A percentile compares a stretch with the other conserved stretches of the same genome.
Evolutionary conservation across 2,329 filamentous ascomycete genomes (phyloP).

Genomic region (Triangularia verruculosa): DNA sequence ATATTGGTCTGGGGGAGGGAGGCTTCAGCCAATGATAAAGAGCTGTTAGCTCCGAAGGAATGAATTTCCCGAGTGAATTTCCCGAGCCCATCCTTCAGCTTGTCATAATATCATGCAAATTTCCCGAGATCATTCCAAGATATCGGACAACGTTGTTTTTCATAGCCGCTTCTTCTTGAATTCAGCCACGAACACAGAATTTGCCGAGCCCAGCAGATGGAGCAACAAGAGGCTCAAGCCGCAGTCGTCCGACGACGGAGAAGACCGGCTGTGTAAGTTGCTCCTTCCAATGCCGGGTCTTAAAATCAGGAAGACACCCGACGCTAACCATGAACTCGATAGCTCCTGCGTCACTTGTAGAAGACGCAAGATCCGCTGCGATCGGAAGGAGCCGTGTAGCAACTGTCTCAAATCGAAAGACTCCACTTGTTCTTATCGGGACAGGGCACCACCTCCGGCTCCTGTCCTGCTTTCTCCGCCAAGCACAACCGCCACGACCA

Average conservation of each 20-base stretch:
- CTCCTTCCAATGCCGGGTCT: background rate
- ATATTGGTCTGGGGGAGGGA: background rate
- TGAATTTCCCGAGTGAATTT: background rate
- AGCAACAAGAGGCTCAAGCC: slow-evolving; percentile 20
- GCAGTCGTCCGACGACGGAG: slow-evolving; percentile 18
- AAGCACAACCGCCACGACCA: slow-evolving; percentile 1
- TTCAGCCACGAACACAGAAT: background rate
- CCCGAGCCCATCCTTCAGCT: background rate
- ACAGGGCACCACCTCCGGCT: slow-evolving; percentile 22
- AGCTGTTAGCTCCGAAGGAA: background rate
- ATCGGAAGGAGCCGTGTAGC: slow-evolving; percentile 40
- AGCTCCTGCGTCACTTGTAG: slow-evolving; percentile 43
- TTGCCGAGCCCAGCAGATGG: background rate
- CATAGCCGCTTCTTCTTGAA: too few species aligned
- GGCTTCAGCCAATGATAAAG: background rate
- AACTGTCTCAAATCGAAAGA: slow-evolving; percentile 41
- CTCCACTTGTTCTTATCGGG: slow-evolving; percentile 36
- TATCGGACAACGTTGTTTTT: background rate
- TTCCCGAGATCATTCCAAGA: background rate
- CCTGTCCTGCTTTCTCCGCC: slow-evolving; percentile 1
- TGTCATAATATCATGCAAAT: background rate
- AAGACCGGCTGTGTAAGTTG: slow-evolving; percentile 19
- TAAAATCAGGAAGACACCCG: background rate
- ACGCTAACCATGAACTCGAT: background rate
- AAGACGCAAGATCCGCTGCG: slow-evolving; percentile 44